Base-by-base conservation (phyloP, 208 protist species). In the Novymonas esmeraldas region DNA sequence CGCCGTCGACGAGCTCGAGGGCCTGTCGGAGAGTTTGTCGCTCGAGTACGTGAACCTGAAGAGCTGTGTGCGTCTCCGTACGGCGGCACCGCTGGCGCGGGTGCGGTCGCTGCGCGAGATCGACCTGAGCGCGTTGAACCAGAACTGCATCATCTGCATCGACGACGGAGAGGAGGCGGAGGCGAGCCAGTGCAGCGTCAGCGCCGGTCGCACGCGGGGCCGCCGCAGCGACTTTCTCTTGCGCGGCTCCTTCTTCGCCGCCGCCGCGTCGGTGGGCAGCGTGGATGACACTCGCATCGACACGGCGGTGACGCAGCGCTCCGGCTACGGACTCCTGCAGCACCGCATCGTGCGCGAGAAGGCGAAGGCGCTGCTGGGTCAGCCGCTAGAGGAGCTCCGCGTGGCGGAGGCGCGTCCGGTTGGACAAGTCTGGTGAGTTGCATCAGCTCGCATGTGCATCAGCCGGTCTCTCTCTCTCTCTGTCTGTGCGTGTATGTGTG, bases 41-140 rank as follows among this genome's bases (percentile, higher is more conserved):
- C 61, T 77, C 11, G 42, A 60, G 45, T 64, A 62, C 26, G 56
- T 79, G 34, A 62, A 74, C 28, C 50, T 81, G 28, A 58, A 39
- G 31, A 50, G 65, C 52, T 81, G 75, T 52, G 18, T 54, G 6
- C 31, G 56, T 10, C 41, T 81, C 14, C 58, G 33, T 57, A 61
- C 64, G 9, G 66, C 72, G 16, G n/a, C 58, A 14, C 59, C 73
- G 50, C 48, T 79, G 44, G 56, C 59, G 16, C 58, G 56, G 44
- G 61, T 71, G 46, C 24, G 6, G 36, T 64, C 64, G 44, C 62
- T 65, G 58, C 58, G 46, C 26, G 72, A 67, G 57, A 51, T 65
- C 38, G 52, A 65, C 60, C 46, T 76, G 45, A 66, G 49, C n/a
- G 38, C 18, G 62, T 7, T 51, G 57, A 20, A 34, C 6, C 36